A percentile compares a stretch with the other conserved stretches of the same genome.
These are phyloP conservation scores for Plasmodium coatneyi DNA, from an alignment of 169 alveolate species.

Conservation along the genomic window DNA sequence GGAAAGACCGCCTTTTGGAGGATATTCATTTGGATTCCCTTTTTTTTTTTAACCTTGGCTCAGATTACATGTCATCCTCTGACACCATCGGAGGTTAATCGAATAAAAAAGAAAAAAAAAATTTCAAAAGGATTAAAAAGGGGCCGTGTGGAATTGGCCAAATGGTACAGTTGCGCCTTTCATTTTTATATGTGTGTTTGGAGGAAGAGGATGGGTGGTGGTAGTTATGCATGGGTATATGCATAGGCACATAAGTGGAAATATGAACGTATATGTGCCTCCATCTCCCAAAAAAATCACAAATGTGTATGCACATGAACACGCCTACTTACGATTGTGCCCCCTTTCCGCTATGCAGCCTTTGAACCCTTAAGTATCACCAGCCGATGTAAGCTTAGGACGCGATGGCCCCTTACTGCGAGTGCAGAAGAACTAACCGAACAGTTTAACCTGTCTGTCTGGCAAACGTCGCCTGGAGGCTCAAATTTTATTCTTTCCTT, in stretches of 20 bases:
- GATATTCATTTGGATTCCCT: not conserved
- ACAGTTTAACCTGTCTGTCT: not conserved
- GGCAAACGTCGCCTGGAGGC: not conserved
- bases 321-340: not conserved
- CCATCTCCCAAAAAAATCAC: not conserved
- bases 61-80: not conserved
- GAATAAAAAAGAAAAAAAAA: not conserved
- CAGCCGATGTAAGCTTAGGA: not conserved
- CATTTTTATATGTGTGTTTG: not conserved
- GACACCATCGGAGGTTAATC: not conserved
- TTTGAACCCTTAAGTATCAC: not conserved
- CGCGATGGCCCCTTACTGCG: not conserved
- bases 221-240: not conserved
- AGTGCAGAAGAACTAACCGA: not conserved
- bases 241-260: not conserved
- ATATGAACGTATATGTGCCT: not conserved
- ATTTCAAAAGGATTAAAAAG: not conserved
- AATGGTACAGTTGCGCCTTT: not conserved
- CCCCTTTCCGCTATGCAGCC: not conserved
- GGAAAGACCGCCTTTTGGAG: not conserved
- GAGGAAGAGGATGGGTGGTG: not conserved
- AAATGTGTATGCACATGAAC: not conserved
- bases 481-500: not conserved
- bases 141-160: not conserved
- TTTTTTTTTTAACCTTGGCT: not conserved